These are phyloP conservation scores for Xylariaceae sp. DNA, from an alignment of 2,329 filamentous ascomycete species.

Conservation along the genomic window DNA sequence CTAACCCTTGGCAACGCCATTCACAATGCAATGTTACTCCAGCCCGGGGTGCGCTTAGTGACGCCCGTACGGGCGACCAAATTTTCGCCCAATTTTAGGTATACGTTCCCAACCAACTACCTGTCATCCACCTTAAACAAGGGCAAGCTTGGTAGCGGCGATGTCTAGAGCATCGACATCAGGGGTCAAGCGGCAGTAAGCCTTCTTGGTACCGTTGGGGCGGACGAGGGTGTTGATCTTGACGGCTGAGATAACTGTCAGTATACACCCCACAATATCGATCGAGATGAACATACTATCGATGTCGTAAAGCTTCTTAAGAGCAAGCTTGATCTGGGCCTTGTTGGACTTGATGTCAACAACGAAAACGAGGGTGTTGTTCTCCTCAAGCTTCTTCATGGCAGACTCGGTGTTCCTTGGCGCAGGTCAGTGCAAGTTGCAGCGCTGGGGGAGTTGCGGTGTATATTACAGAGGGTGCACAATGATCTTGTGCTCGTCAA, in stretches of 20 bases:
- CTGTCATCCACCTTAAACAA: slow-evolving; percentile 76
- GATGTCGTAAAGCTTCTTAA: slow-evolving; percentile 99
- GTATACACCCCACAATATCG: not conserved
- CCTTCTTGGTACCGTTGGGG: slow-evolving; percentile 98
- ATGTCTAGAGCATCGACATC: slow-evolving; percentile 99
- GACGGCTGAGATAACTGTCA: slow-evolving; percentile 17
- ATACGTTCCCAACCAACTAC: slow-evolving; percentile 19
- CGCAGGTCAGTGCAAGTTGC: no score
- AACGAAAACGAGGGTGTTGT: slow-evolving; percentile 97
- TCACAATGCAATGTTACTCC: slow-evolving; percentile 29
- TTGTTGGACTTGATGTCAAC: slow-evolving; percentile 98
- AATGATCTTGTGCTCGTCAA: slow-evolving; percentile 97
- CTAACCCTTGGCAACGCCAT: slow-evolving; percentile 31
- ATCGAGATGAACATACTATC: slow-evolving; percentile 45
- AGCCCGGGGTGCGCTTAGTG: slow-evolving; percentile 18
- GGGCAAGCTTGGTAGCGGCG: slow-evolving; percentile 96
- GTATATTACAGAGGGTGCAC: slow-evolving; percentile 70
- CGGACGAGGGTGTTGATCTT: slow-evolving; percentile 36
- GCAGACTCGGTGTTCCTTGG: slow-evolving; percentile 87
- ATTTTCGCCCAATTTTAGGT: not conserved
- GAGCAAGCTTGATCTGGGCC: slow-evolving; percentile 95
- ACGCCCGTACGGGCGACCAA: slow-evolving; percentile 17
- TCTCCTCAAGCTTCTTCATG: slow-evolving; percentile 99
- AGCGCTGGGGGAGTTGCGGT: no score
- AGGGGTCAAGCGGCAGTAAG: slow-evolving; percentile 88